phyloP scores from a whole-genome alignment of 768 basidiomycete species.

The Tremella yokohamensis region DNA sequence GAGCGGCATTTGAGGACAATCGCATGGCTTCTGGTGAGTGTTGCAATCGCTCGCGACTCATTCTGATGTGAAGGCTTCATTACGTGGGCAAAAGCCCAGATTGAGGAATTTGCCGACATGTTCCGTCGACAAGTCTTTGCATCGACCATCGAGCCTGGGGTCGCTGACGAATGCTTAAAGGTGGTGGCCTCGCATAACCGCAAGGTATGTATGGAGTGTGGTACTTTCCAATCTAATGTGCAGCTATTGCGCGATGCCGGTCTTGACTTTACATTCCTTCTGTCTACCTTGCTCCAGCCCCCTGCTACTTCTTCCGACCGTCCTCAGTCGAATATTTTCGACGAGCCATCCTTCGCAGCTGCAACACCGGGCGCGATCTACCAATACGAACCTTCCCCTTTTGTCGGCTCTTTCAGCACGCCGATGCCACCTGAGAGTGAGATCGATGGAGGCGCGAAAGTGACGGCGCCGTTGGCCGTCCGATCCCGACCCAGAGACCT shows the following conservation, averaged over 20 bases:
- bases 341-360: neutral
- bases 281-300: constrained; percentile 56
- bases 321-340: too few relatives aligned
- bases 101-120: constrained; percentile 74
- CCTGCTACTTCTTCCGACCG: constrained; percentile 18
- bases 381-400: constrained; percentile 25
- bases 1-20: constrained; percentile 92
- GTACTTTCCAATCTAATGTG: neutral
- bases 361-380: constrained; percentile 18
- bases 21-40: constrained; percentile 82
- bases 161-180: constrained; percentile 71
- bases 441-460: too few relatives aligned
- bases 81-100: constrained; percentile 84
- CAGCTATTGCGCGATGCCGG: constrained; percentile 88
- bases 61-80: constrained; percentile 66
- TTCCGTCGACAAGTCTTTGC: constrained; percentile 90
- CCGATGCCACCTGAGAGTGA: neutral
- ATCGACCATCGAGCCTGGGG: constrained; percentile 66
- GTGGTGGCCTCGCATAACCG: constrained; percentile 77
- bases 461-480: too few relatives aligned
- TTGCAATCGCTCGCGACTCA: neutral
- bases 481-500: too few relatives aligned
- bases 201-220: constrained; percentile 59
- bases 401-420: constrained; percentile 8
- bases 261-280: constrained; percentile 86